Percentiles rank a stretch among this genome's conserved stretches.
Evolutionary conservation across 805 yeast genomes (phyloP).

Genomic region (Monosporozyma aerobia): DNA sequence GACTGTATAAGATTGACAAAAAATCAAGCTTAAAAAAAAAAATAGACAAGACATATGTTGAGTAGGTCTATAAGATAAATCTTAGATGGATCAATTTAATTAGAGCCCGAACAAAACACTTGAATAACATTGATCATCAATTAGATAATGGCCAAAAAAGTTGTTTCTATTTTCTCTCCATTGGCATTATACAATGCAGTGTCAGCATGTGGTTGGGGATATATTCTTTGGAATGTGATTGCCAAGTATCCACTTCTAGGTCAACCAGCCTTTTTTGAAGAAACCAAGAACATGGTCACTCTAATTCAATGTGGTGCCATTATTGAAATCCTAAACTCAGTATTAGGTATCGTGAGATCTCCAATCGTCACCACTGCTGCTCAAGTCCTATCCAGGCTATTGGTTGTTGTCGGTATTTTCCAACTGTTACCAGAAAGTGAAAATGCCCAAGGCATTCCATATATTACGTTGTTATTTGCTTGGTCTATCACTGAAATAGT

Average conservation of each 20-base stretch:
- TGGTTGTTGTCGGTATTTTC: slow-evolving; percentile 77
- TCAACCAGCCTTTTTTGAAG: slow-evolving; percentile 55
- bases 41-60: background rate
- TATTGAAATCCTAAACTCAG: slow-evolving; percentile 71
- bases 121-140: background rate
- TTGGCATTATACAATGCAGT: slow-evolving; percentile 43
- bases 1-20: too few species aligned
- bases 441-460: slow-evolving; percentile 39
- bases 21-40: background rate
- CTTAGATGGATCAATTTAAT: too few species aligned
- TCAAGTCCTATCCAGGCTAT: slow-evolving; percentile 78
- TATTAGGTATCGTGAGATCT: slow-evolving; percentile 72
- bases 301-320: slow-evolving; percentile 70
- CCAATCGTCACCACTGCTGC: slow-evolving; percentile 76
- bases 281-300: slow-evolving; percentile 50
- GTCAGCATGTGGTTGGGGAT: slow-evolving; percentile 47
- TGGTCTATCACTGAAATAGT: slow-evolving; percentile 95
- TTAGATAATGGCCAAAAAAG: slow-evolving; percentile 14
- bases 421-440: slow-evolving; percentile 66
- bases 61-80: too few species aligned
- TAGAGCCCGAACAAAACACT: too few species aligned
- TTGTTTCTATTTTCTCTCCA: slow-evolving; percentile 17
- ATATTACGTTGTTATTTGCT: slow-evolving; percentile 59
- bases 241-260: slow-evolving; percentile 39
- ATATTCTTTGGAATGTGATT: slow-evolving; percentile 38